Conservation (phyloP, 768 basidiomycete species). For the Hygrophoropsis aurantiaca region DNA sequence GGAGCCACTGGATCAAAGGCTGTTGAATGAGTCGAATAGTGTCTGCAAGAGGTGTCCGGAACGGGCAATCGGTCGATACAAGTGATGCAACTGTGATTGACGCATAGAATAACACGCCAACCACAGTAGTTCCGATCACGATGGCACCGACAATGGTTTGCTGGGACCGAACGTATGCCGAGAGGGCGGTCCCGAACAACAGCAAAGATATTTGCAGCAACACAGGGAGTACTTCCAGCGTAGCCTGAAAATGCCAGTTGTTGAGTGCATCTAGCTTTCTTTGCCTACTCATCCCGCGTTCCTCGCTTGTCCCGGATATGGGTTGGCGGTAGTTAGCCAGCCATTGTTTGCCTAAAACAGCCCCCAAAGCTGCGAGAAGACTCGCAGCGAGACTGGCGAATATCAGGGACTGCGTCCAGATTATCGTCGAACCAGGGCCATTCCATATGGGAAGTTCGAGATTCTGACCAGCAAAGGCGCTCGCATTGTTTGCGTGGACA, state of each 20-base stretch:
- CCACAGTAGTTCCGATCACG: neutral
- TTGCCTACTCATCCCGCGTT: conserved; percentile 6
- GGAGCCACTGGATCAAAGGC: too few species aligned
- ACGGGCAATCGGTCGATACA: conserved; percentile 2
- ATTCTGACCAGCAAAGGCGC: too few species aligned
- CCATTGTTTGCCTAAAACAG: too few species aligned
- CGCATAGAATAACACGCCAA: conserved; percentile 3
- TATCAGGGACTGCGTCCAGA: too few species aligned
- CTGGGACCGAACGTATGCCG: conserved; percentile 1
- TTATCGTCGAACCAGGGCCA: conserved; percentile 1
- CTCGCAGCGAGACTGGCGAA: too few species aligned
- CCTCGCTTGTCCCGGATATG: conserved; percentile 3
- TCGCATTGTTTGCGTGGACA: too few species aligned
- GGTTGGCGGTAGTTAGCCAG: too few species aligned
- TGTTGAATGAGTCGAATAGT: neutral
- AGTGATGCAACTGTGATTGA: conserved; percentile 6
- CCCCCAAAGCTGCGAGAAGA: too few species aligned
- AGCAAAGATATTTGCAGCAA: conserved; percentile 7
- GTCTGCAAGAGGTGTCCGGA: conserved; percentile 4
- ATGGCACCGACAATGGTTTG: neutral
- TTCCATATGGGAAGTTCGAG: conserved; percentile 4
- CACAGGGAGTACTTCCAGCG: conserved; percentile 2
- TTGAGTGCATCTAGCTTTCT: too few species aligned
- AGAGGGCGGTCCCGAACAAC: too few species aligned
- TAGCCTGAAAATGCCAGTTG: conserved; percentile 6